phyloP scores from a whole-genome alignment of 2,329 filamentous ascomycete genomes.

The Aspergillus spinulosporus region DNA sequence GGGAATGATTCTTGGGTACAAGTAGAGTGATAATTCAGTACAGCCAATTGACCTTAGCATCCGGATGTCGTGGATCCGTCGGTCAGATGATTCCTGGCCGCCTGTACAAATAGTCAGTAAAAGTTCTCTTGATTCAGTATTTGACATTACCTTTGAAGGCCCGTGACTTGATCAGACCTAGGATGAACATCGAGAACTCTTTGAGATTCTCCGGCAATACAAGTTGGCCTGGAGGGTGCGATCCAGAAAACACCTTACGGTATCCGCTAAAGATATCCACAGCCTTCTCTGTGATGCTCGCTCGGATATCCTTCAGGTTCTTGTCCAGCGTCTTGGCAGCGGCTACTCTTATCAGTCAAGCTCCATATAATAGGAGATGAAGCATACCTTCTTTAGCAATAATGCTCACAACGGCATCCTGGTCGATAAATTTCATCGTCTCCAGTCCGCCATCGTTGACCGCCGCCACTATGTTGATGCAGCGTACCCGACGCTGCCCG shows the following conservation, averaged over 20 bases:
- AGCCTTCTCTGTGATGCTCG: constrained; percentile 81
- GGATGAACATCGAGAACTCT: constrained; percentile 94
- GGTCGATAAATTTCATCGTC: constrained; percentile 87
- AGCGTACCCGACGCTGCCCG: constrained; percentile 86
- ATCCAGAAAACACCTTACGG: constrained; percentile 84
- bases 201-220: constrained; percentile 95
- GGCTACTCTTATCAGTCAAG: constrained; percentile 49
- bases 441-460: constrained; percentile 84
- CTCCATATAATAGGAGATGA: not conserved
- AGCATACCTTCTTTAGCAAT: constrained; percentile 76
- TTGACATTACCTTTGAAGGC: constrained; percentile 70
- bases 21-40: constrained; percentile 81
- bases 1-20: constrained; percentile 91
- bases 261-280: constrained; percentile 91
- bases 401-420: constrained; percentile 85
- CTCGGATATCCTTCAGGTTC: constrained; percentile 80
- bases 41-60: constrained; percentile 86
- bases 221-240: constrained; percentile 85
- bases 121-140: not conserved
- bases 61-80: constrained; percentile 86
- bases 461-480: constrained; percentile 88
- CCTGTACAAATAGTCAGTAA: constrained; percentile 46
- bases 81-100: constrained; percentile 85
- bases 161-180: constrained; percentile 83
- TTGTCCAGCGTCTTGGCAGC: constrained; percentile 78